Evolutionary conservation across 306 rosid genomes (phyloP).

Genomic region (Cicer judaicum): DNA sequence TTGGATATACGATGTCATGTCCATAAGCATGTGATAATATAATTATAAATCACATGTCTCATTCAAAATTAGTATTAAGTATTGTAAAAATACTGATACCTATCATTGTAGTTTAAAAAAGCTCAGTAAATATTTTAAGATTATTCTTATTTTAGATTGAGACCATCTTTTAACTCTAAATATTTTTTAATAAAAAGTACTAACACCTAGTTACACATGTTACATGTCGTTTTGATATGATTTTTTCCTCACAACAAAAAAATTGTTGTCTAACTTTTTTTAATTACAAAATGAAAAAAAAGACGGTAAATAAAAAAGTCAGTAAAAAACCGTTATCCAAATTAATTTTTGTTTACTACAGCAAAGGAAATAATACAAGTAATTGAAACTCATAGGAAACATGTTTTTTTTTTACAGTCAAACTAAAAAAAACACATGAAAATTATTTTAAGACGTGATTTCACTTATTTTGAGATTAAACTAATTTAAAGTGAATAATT

Average conservation of each 20-base stretch:
- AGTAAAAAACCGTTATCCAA: background rate
- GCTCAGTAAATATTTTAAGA: too few species aligned
- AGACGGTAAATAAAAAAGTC: background rate
- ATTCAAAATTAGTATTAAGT: background rate
- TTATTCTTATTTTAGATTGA: too few species aligned
- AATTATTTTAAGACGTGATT: background rate
- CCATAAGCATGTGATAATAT: background rate
- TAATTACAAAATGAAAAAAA: background rate
- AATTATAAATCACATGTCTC: background rate
- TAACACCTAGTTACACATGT: background rate
- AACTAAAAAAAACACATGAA: background rate
- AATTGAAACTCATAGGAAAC: background rate
- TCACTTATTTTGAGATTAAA: background rate
- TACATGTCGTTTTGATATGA: background rate
- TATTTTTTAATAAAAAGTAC: too few species aligned
- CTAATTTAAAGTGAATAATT: too few species aligned
- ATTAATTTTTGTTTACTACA: background rate
- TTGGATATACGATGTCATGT: background rate
- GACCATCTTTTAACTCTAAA: too few species aligned
- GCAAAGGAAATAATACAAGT: background rate
- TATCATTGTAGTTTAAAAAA: too few species aligned
- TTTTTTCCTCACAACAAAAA: background rate
- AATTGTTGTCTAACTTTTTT: background rate
- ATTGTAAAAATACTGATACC: background rate
- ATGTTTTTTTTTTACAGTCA: background rate